A percentile compares a stretch with the other conserved stretches of the same genome.
phyloP scores from a whole-genome alignment of 306 rosid species.

The Luffa acutangula region DNA sequence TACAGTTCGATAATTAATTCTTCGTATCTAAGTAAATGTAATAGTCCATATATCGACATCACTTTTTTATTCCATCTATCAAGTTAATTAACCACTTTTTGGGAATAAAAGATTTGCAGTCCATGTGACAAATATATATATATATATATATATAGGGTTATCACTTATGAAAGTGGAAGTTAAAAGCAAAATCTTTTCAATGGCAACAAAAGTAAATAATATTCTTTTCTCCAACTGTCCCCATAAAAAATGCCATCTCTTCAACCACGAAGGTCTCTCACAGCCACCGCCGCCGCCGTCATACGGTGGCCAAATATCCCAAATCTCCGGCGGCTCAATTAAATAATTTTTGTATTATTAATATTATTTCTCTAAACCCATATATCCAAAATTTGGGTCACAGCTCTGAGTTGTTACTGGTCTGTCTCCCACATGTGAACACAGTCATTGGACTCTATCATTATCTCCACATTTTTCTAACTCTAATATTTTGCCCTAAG shows the following conservation, averaged over 20 bases:
- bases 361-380: background rate
- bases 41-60: background rate
- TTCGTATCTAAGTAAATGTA: background rate
- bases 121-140: background rate
- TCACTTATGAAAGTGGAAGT: background rate
- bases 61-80: background rate
- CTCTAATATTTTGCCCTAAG: background rate
- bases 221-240: background rate
- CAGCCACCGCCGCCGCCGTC: background rate
- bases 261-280: background rate
- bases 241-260: background rate
- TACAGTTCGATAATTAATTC: too few relatives aligned
- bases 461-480: background rate
- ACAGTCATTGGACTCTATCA: background rate
- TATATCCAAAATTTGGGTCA: background rate
- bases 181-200: background rate
- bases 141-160: background rate
- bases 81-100: background rate
- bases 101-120: background rate
- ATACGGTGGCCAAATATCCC: background rate
- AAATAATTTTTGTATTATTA: too few relatives aligned
- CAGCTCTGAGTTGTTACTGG: background rate
- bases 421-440: constrained; percentile 1
- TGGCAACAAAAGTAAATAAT: background rate
- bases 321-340: background rate